Evolutionary conservation across 768 basidiomycete genomes (phyloP).

Genomic region (Vararia minispora): DNA sequence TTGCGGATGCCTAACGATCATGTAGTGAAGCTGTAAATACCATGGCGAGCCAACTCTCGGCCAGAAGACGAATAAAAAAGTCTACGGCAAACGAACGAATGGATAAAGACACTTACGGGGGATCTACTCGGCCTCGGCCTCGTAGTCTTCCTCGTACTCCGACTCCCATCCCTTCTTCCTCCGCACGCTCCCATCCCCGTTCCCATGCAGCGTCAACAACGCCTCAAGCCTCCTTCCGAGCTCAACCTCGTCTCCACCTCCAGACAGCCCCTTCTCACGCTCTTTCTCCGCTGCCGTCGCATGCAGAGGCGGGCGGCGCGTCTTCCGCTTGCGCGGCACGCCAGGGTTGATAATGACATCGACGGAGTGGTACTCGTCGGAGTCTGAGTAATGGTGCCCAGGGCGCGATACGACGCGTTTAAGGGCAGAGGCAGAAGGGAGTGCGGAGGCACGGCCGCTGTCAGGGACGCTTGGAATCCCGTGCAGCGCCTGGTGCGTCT

Average conservation of each 20-base stretch:
- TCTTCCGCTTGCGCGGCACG: constrained; percentile 19
- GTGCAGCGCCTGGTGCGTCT: constrained; percentile 19
- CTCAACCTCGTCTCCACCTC: constrained; percentile 68
- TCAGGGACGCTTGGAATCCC: constrained; percentile 12
- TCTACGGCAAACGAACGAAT: too few species aligned
- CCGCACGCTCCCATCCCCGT: constrained; percentile 9
- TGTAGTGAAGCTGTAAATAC: too few species aligned
- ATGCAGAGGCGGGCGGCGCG: constrained; percentile 38
- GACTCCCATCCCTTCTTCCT: constrained; percentile 3
- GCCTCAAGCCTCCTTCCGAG: constrained; percentile 66
- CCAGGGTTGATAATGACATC: constrained; percentile 12
- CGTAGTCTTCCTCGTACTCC: constrained; percentile 17
- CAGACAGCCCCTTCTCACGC: constrained; percentile 59
- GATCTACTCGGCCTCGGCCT: constrained; percentile 17
- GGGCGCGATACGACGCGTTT: too few species aligned
- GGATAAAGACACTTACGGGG: too few species aligned
- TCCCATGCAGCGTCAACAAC: constrained; percentile 41
- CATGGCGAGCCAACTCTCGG: too few species aligned
- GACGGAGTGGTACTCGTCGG: constrained; percentile 9
- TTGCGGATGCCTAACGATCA: too few species aligned
- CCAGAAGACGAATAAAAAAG: too few species aligned
- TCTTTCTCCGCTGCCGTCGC: constrained; percentile 47
- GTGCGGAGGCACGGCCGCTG: background rate
- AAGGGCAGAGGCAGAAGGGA: background rate
- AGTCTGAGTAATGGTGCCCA: too few species aligned